Conservation (phyloP, 768 basidiomycete species). For the Collybia sp. region DNA sequence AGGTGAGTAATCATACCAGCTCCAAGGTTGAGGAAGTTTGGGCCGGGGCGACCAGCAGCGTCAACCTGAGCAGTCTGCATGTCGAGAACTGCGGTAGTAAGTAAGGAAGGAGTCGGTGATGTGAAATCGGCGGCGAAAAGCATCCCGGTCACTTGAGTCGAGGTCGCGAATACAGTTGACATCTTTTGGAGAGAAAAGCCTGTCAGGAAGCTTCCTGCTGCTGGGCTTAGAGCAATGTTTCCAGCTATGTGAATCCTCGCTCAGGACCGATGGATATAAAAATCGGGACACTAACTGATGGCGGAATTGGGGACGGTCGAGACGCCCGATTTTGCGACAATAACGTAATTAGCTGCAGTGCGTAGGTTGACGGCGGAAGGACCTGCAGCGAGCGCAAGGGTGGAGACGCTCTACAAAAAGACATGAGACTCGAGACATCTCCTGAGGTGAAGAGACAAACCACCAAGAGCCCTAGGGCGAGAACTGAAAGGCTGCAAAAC, state of each 20-base stretch:
- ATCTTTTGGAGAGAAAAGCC: too few relatives aligned
- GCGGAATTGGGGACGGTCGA: conserved; percentile 10
- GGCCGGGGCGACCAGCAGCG: conserved; percentile 10
- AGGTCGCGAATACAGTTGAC: conserved; percentile 10
- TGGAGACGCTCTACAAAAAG: too few relatives aligned
- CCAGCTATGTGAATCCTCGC: too few relatives aligned
- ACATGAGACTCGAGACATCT: too few relatives aligned
- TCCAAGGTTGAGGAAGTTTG: conserved; percentile 12
- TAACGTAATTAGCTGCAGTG: conserved; percentile 7
- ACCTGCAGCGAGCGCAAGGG: background rate
- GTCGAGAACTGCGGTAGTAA: conserved; percentile 14
- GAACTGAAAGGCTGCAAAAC: too few relatives aligned
- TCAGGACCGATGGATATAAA: too few relatives aligned
- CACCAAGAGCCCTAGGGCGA: too few relatives aligned
- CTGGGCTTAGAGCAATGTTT: too few relatives aligned
- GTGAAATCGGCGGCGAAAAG: conserved; percentile 15
- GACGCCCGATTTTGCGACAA: conserved; percentile 9
- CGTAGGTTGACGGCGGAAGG: conserved; percentile 8
- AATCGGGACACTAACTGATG: conserved; percentile 1
- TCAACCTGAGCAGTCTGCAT: conserved; percentile 17
- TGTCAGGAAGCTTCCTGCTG: too few relatives aligned
- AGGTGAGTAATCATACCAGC: conserved; percentile 3
- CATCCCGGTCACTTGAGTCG: conserved; percentile 14
- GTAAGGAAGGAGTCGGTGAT: conserved; percentile 13
- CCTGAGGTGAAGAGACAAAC: too few relatives aligned